Evolutionary conservation across 768 basidiomycete species (phyloP), one percentile per base, ranked within the genome.

Genomic region (Glaciozyma martinii): DNA sequence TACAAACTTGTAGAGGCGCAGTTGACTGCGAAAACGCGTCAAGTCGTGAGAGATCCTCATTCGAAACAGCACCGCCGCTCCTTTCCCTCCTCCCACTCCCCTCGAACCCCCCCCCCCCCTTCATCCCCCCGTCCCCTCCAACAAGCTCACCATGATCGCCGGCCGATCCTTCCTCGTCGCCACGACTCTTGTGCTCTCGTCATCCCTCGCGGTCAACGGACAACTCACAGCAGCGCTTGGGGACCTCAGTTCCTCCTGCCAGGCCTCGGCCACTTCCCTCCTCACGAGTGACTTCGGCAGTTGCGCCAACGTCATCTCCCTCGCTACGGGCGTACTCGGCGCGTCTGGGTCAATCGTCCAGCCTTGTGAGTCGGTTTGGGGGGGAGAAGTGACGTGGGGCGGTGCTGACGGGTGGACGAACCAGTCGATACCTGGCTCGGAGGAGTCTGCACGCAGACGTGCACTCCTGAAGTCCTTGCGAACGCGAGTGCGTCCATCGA

Each of bases 341-440:
- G 25, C 52, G 3, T 10, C 27, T 8, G 52, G 27, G 16, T 53
- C 52, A 5, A 18, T 53, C 52, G 29, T 53, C 30, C 7, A 21
- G 46, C n/a, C 46, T 25, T 47, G 46, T 47, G 46, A 47, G 46
- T 47, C 3, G 1, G 46, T 1, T 12, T 7, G 4, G 46, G 46
- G 46, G 6, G 7, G 29, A 30, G n/a, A n/a, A n/a, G n/a, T n/a
- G n/a, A n/a, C n/a, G n/a, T n/a, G n/a, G 27, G 21, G 54, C 33
- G 7, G 54, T n/a, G 29, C 29, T 29, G 33, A 55, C 2, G 3
- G 21, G 33, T 3, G 7, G 12, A 3, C 23, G 42, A 12, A 5
- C 21, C 56, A 23, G 32, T 57, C 56, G 56, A 57, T 30, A 16
- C 56, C 13, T 57, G 56, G 56, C 56, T 57, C 37, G 56, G 15